A percentile compares a stretch with the other conserved stretches of the same genome.
Evolutionary conservation across 495 filamentous ascomycete genomes (phyloP).

Genomic region (Neurospora sp.): DNA sequence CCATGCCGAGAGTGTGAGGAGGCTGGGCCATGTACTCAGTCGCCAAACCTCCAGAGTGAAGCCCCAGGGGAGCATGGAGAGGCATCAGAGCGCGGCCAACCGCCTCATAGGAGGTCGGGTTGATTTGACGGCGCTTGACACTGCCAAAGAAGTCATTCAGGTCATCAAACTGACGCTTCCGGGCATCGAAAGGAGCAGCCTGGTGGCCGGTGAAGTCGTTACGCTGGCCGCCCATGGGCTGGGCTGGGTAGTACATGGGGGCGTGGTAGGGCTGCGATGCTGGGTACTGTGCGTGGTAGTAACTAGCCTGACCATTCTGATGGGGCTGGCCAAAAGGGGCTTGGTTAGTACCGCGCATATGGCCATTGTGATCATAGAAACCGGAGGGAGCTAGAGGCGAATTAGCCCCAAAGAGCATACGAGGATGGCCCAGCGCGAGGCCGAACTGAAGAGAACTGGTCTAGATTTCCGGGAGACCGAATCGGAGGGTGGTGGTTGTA

Average conservation of each 20-base stretch:
- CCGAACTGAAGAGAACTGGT: not conserved
- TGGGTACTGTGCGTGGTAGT: constrained; percentile 49
- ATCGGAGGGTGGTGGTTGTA: not conserved
- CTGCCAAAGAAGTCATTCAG: constrained; percentile 91
- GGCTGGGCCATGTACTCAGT: constrained; percentile 55
- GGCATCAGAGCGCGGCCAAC: constrained; percentile 70
- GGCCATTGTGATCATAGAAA: constrained; percentile 50
- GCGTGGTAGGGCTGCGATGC: constrained; percentile 42
- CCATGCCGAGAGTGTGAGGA: constrained; percentile 37
- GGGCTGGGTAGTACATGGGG: constrained; percentile 52
- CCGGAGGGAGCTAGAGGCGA: constrained; percentile 40
- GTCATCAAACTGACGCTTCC: constrained; percentile 78
- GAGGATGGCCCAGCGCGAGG: not conserved
- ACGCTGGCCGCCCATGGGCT: constrained; percentile 41
- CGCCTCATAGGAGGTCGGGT: constrained; percentile 71
- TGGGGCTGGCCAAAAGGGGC: constrained; percentile 42
- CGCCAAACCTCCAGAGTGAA: constrained; percentile 52
- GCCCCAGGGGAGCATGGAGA: constrained; percentile 56
- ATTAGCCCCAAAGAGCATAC: constrained; percentile 29
- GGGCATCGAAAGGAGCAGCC: constrained; percentile 46
- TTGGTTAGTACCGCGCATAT: constrained; percentile 43
- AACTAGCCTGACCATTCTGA: constrained; percentile 37
- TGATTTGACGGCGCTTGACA: constrained; percentile 78
- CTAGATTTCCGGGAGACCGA: not conserved
- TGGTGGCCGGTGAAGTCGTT: constrained; percentile 41